These are phyloP conservation scores for Kalmusia sp. DNA, from an alignment of 2,329 filamentous ascomycete species.

Conservation along the genomic window DNA sequence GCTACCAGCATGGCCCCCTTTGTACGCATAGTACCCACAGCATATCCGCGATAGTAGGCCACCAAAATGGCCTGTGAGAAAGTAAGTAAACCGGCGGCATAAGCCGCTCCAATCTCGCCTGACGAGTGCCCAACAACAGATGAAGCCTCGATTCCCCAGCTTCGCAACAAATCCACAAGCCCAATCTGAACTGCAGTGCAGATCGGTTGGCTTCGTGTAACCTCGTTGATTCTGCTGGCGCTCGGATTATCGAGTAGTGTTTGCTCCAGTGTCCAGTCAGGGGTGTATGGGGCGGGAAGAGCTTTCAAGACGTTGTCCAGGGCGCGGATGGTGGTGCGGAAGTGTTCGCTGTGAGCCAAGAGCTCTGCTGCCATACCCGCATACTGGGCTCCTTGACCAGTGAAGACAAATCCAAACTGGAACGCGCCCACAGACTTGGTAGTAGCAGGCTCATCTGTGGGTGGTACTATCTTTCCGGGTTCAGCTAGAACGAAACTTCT, in stretches of 20 bases:
- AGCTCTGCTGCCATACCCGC: not conserved
- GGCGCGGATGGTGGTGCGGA: not conserved
- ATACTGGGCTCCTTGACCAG: conserved; percentile 56
- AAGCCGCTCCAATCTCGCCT: conserved; percentile 35
- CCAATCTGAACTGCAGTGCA: conserved; percentile 29
- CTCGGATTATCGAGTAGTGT: not conserved
- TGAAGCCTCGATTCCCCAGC: conserved; percentile 17
- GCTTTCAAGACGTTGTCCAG: not conserved
- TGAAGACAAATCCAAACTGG: conserved; percentile 39
- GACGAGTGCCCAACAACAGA: conserved; percentile 30
- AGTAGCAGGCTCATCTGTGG: too few relatives aligned
- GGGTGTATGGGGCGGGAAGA: not conserved
- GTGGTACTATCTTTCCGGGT: too few relatives aligned
- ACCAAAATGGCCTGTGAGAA: conserved; percentile 6
- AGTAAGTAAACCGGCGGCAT: conserved; percentile 8
- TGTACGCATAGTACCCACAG: not conserved
- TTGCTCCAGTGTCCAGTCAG: not conserved
- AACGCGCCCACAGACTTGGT: too few relatives aligned
- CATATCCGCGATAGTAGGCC: conserved; percentile 10
- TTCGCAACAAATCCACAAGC: conserved; percentile 22
- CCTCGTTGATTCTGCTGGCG: not conserved
- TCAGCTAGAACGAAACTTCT: too few relatives aligned
- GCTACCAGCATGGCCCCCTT: conserved; percentile 13
- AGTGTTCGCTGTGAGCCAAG: not conserved
- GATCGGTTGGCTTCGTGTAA: conserved; percentile 20